A percentile compares a stretch with the other conserved stretches of the same genome.
phyloP scores from a whole-genome alignment of 805 yeast genomes.

The Candida boleticola region DNA sequence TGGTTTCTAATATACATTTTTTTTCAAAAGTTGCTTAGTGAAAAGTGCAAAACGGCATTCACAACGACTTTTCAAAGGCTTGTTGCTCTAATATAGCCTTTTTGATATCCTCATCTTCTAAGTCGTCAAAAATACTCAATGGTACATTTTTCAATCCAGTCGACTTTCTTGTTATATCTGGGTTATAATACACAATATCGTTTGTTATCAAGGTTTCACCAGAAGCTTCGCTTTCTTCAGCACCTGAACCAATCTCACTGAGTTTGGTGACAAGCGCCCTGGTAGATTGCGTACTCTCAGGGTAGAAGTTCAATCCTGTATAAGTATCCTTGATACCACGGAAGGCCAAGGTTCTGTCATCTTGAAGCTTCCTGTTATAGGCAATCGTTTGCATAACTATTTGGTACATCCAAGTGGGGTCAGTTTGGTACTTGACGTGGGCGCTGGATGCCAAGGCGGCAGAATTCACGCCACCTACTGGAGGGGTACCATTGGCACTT shows the following conservation, averaged over 20 bases:
- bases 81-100: constrained; percentile 65
- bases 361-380: constrained; percentile 62
- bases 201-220: constrained; percentile 33
- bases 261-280: constrained; percentile 15
- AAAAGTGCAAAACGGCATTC: neutral
- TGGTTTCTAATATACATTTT: constrained; percentile 2
- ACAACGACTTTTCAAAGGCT: constrained; percentile 36
- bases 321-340: constrained; percentile 76
- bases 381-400: constrained; percentile 77
- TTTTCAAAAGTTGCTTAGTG: too few species aligned
- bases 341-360: constrained; percentile 53
- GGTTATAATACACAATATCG: constrained; percentile 44
- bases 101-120: constrained; percentile 52
- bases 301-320: constrained; percentile 78
- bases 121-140: constrained; percentile 52
- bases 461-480: constrained; percentile 34
- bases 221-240: neutral
- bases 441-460: constrained; percentile 32
- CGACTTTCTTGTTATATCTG: constrained; percentile 46
- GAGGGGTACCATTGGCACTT: constrained; percentile 41
- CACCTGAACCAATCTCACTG: neutral
- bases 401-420: constrained; percentile 81
- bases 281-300: constrained; percentile 73
- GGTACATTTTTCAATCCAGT: constrained; percentile 70
- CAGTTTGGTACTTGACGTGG: constrained; percentile 43